Evolutionary conservation across 73 alveolate species (phyloP).

Genomic region (Paramecium pentaurelia): DNA sequence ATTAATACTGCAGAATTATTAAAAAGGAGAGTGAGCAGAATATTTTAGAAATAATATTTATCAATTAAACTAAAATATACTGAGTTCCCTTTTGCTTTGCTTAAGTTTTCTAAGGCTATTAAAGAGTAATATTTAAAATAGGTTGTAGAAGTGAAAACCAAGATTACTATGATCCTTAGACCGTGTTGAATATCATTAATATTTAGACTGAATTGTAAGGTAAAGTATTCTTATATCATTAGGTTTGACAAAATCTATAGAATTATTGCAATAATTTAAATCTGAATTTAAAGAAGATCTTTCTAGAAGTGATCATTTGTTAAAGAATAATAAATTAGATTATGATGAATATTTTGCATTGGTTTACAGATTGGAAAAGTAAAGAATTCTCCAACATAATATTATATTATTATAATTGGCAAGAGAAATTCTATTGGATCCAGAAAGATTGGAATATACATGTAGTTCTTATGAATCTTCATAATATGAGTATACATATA

Average conservation of each 20-base stretch:
- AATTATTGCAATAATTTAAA: background rate
- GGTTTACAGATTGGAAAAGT: background rate
- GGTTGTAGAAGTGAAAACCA: background rate
- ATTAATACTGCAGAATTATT: background rate
- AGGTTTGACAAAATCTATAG: background rate
- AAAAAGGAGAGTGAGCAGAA: background rate
- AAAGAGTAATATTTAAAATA: background rate
- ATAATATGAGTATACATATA: background rate
- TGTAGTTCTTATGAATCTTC: background rate
- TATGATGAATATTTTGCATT: constrained; percentile 15
- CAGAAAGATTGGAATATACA: background rate
- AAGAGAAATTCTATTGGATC: background rate
- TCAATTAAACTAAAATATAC: background rate
- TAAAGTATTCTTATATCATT: background rate
- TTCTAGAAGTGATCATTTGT: background rate
- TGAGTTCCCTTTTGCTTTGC: background rate
- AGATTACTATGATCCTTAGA: background rate
- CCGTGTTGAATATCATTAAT: background rate
- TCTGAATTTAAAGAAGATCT: background rate
- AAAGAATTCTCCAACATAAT: background rate
- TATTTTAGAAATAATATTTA: background rate
- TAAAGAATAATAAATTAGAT: background rate
- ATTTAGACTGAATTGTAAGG: background rate
- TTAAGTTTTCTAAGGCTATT: background rate
- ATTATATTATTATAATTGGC: background rate